Percentiles rank a stretch among this genome's conserved stretches.
Conservation (phyloP, 345 rosid species). For the Salix purpurea region DNA sequence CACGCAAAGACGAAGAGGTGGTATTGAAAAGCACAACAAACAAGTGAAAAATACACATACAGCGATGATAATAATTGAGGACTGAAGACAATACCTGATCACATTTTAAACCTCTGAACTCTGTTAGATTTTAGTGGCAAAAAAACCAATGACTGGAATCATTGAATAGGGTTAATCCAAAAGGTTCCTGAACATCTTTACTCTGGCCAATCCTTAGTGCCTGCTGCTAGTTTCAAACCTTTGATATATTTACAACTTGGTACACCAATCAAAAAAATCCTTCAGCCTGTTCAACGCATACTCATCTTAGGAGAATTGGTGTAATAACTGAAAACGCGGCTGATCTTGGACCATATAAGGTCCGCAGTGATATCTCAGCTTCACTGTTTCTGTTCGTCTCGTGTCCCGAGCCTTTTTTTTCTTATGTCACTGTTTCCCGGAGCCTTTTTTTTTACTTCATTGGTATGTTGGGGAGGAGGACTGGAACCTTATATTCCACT, state of each 20-base stretch:
- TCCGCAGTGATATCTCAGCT: not conserved
- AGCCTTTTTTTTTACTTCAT: not conserved
- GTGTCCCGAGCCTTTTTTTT: not conserved
- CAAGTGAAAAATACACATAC: not conserved
- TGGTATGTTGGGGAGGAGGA: not conserved
- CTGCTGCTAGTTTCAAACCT: not conserved
- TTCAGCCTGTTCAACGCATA: not conserved
- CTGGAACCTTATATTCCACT: not conserved
- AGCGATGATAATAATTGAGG: not conserved
- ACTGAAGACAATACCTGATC: conserved; percentile 8
- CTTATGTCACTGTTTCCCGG: not conserved
- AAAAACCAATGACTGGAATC: not conserved
- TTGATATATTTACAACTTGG: not conserved
- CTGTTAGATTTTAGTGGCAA: not conserved
- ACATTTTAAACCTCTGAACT: not conserved
- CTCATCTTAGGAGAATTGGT: not conserved
- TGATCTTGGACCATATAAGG: not conserved
- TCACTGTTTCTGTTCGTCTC: not conserved
- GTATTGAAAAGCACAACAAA: not conserved
- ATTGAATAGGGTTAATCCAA: conserved; percentile 8
- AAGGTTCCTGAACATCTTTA: not conserved
- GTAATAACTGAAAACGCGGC: not conserved
- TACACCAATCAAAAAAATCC: not conserved
- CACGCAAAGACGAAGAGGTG: not conserved
- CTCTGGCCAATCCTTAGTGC: conserved; percentile 2